Evolutionary conservation across 805 yeast genomes (phyloP).

Genomic region (Yarrowia bubula): DNA sequence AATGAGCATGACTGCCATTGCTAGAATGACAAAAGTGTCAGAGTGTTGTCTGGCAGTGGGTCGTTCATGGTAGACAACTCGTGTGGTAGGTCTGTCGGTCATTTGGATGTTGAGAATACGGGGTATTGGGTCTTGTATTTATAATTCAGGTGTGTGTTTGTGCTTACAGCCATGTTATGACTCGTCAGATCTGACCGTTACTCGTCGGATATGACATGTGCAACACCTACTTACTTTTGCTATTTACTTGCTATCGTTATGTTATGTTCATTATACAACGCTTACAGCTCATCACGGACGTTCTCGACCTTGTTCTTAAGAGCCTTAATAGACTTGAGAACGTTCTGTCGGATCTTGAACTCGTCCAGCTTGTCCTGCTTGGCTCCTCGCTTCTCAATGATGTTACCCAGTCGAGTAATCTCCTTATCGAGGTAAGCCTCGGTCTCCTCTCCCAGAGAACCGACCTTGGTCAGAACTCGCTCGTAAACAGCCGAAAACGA

Average conservation of each 20-base stretch:
- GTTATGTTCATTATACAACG: not conserved
- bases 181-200: too few relatives aligned
- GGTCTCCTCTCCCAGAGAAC: constrained; percentile 30
- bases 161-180: too few relatives aligned
- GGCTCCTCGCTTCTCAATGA: constrained; percentile 44
- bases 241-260: not conserved
- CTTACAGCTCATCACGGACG: constrained; percentile 2
- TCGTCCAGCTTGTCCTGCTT: constrained; percentile 49
- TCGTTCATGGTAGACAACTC: not conserved
- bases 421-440: constrained; percentile 48
- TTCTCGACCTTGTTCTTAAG: constrained; percentile 32
- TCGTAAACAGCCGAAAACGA: constrained; percentile 34
- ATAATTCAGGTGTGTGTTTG: too few relatives aligned
- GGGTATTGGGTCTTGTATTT: too few relatives aligned
- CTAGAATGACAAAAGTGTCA: too few relatives aligned
- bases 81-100: not conserved
- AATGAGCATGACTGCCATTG: too few relatives aligned
- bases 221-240: too few relatives aligned
- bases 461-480: constrained; percentile 35
- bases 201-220: too few relatives aligned
- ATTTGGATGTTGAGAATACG: too few relatives aligned
- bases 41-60: not conserved
- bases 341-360: constrained; percentile 52
- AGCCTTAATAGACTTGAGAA: constrained; percentile 37
- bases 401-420: constrained; percentile 45